Base-by-base conservation (phyloP, 164 flowering plant species). In the Annona cherimola region DNA sequence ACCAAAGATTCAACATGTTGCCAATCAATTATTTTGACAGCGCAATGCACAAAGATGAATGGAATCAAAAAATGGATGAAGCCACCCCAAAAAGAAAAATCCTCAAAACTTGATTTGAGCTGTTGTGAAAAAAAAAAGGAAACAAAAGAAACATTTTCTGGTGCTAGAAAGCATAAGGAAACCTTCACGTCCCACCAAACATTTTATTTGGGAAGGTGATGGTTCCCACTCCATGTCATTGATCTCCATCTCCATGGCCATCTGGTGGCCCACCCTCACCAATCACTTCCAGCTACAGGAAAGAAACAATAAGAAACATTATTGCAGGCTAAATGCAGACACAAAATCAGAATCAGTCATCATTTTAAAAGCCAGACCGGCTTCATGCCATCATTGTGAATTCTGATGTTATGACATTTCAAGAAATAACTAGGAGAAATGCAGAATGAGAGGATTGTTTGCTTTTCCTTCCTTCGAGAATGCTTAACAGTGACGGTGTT, bases 201-300 rank as follows among this genome's bases (percentile, higher is more conserved):
- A 42, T 65, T 82, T 82, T 81, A 81, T 83, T 81, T 61, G 61
- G 74, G 60, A 73, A 63, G 71, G 81, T 77, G 69, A 45, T n/a
- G 46, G 78, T 57, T 74, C 73, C 75, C 16, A 16, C 77, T 45
- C 70, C 39, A 72, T 45, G 75, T 81, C 68, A 84, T 70, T 86
- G 70, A 40, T 61, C 79, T 4, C 75, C 80, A 57, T 85, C 85
- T 9, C 76, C 88, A 54, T 81, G 80, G 40, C 87, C 89, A 71
- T 85, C 85, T 2, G 92, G 93, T 68, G 87, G 82, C 74, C 94
- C 92, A n/a, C 92, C 97, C 20, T 88, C 88, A 73, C 94, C 92
- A 57, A 88, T 86, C 68, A 91, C 94, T 82, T 91, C 91, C 74
- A 91, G 81, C 96, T 91, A 86, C 50, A 64, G 78, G 73, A 68